Evolutionary conservation across 768 basidiomycete species (phyloP).

Genomic region (Mycena latifolia): DNA sequence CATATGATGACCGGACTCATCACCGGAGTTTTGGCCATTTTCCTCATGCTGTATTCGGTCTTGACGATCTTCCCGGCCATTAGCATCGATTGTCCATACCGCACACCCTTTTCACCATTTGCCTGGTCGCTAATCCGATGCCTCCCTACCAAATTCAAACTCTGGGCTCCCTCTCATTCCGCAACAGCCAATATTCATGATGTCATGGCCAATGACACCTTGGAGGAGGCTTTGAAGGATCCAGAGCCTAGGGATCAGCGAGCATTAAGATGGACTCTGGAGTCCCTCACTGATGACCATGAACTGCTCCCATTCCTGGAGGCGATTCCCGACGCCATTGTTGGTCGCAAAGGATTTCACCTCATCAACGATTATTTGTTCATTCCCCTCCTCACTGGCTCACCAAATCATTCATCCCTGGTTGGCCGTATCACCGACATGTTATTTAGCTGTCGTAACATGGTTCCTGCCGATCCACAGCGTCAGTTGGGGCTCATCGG

Average conservation of each 20-base stretch:
- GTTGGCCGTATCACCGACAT: neutral
- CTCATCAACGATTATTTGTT: neutral
- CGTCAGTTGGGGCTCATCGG: neutral
- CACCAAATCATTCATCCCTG: neutral
- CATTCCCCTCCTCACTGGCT: neutral
- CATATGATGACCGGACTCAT: conserved; percentile 2
- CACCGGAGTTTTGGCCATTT: conserved; percentile 1
- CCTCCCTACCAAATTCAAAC: too few relatives aligned
- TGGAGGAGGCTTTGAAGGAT: neutral
- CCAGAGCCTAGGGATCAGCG: neutral
- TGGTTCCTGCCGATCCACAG: neutral
- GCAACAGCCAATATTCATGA: neutral
- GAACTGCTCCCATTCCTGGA: neutral
- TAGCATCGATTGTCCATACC: conserved; percentile 16
- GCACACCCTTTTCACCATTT: conserved; percentile 24
- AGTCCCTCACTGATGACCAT: neutral
- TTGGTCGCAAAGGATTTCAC: neutral
- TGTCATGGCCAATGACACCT: neutral
- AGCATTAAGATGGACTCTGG: neutral
- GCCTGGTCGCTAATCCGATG: too few relatives aligned
- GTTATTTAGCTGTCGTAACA: neutral
- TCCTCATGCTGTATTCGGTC: conserved; percentile 3
- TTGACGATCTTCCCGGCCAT: conserved; percentile 14
- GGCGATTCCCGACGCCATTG: neutral
- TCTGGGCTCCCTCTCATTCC: neutral